phyloP scores from a whole-genome alignment of 345 rosid species.

The Corchorus capsularis region DNA sequence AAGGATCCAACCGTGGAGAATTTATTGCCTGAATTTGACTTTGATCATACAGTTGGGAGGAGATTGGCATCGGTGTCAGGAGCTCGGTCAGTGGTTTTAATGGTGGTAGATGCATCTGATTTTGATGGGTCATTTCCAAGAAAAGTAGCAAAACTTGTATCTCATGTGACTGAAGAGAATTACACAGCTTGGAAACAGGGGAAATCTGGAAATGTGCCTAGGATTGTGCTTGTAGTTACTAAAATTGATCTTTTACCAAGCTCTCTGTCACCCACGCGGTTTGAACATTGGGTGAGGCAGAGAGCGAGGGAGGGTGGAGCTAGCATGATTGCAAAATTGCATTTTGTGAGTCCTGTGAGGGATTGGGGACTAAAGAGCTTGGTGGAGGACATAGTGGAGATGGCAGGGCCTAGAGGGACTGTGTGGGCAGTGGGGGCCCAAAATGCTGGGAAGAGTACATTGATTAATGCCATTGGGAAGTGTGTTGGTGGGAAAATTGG shows the following conservation, averaged over 20 bases:
- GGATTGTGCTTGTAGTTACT: slow-evolving; percentile 78
- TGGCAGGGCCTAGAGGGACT: slow-evolving; percentile 84
- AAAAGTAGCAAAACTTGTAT: slow-evolving; percentile 73
- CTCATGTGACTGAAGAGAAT: slow-evolving; percentile 72
- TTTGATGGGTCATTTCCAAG: slow-evolving; percentile 90
- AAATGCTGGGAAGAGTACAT: slow-evolving; percentile 88
- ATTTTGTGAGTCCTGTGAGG: slow-evolving; percentile 84
- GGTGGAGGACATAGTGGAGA: slow-evolving; percentile 64
- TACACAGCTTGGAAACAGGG: slow-evolving; percentile 76
- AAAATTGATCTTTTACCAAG: slow-evolving; percentile 87
- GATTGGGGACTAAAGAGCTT: slow-evolving; percentile 85
- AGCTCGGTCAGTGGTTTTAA: slow-evolving; percentile 72
- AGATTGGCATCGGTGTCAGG: slow-evolving; percentile 63
- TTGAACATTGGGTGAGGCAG: slow-evolving; percentile 86
- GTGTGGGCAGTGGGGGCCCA: slow-evolving; percentile 95
- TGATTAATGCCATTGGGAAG: slow-evolving; percentile 78
- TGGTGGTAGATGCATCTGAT: slow-evolving; percentile 90
- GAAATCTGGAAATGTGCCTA: slow-evolving; percentile 77
- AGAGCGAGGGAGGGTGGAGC: slow-evolving; percentile 84
- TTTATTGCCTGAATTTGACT: slow-evolving; percentile 91
- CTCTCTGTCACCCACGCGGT: slow-evolving; percentile 64
- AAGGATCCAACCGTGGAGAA: slow-evolving; percentile 82
- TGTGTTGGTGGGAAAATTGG: slow-evolving; percentile 49
- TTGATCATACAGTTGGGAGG: slow-evolving; percentile 77
- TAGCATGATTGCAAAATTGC: slow-evolving; percentile 62